These are phyloP conservation scores for Ganoderma lingzhi DNA, from an alignment of 1,284 basidiomycete species.

Conservation along the genomic window DNA sequence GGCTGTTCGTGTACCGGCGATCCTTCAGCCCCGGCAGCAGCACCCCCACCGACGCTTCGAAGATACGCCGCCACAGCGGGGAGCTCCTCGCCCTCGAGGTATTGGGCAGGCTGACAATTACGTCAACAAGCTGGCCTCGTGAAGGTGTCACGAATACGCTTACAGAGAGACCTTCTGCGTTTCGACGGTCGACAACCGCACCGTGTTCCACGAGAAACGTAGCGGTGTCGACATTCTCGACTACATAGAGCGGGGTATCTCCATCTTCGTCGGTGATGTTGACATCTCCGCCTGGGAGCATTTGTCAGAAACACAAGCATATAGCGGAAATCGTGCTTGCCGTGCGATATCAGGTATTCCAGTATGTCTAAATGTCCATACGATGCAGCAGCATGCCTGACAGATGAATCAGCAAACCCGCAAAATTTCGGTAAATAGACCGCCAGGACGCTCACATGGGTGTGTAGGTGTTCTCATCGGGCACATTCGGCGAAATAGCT, in stretches of 20 bases:
- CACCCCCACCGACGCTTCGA: conserved; percentile 24
- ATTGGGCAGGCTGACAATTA: conserved; percentile 69
- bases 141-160: conserved; percentile 38
- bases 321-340: conserved; percentile 43
- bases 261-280: conserved; percentile 89
- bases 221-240: conserved; percentile 84
- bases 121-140: not conserved
- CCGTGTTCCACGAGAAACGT: conserved; percentile 83
- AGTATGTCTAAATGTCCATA: conserved; percentile 85
- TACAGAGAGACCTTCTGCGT: conserved; percentile 82
- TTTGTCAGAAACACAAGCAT: conserved; percentile 16
- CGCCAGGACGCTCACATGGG: conserved; percentile 66
- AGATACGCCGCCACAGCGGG: conserved; percentile 81
- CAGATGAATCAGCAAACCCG: not conserved
- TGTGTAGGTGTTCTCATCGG: conserved; percentile 85
- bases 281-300: conserved; percentile 77
- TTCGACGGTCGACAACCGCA: conserved; percentile 69
- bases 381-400: conserved; percentile 93
- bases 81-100: conserved; percentile 83
- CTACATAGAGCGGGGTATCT: conserved; percentile 92
- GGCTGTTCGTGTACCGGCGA: conserved; percentile 43
- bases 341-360: conserved; percentile 79
- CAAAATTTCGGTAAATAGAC: not conserved
- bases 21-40: conserved; percentile 26
- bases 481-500: conserved; percentile 80